Percentiles rank a stretch among this genome's conserved stretches.
phyloP scores from a whole-genome alignment of 495 filamentous ascomycete species.

The Lasiosphaeria ovina region DNA sequence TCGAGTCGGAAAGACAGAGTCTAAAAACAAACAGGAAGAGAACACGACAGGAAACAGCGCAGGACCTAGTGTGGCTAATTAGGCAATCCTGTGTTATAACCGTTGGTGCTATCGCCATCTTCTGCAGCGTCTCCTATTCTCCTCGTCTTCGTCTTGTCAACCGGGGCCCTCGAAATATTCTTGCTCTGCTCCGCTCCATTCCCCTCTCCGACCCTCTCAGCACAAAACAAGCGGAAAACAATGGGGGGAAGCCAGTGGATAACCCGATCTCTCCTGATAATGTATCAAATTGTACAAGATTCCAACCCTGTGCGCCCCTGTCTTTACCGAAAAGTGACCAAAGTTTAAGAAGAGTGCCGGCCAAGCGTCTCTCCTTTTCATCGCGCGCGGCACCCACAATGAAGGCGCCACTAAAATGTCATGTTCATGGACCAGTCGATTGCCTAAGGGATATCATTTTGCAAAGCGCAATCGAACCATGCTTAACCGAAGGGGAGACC shows the following conservation, averaged over 20 bases:
- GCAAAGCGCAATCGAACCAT: constrained; percentile 50
- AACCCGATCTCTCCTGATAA: constrained; percentile 35
- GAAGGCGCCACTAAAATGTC: constrained; percentile 38
- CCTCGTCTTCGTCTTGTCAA: not conserved
- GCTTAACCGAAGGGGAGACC: constrained; percentile 34
- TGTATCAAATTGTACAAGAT: constrained; percentile 52
- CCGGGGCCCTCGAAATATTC: constrained; percentile 2
- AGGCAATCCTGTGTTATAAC: not conserved
- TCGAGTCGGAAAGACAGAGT: no score
- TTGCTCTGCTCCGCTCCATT: not conserved
- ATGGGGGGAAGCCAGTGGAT: constrained; percentile 26
- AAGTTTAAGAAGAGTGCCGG: constrained; percentile 35
- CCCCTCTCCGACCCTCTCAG: constrained; percentile 7
- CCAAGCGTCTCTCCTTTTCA: constrained; percentile 21
- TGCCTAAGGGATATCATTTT: constrained; percentile 42
- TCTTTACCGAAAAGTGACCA: constrained; percentile 46
- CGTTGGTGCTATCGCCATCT: no score
- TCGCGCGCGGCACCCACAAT: constrained; percentile 34
- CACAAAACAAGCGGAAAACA: constrained; percentile 19
- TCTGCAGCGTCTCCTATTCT: no score
- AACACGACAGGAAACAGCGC: no score
- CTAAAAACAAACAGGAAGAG: no score
- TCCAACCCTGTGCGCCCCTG: constrained; percentile 47
- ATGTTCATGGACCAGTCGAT: constrained; percentile 48
- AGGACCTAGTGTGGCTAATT: constrained; percentile 12